Base-by-base conservation (phyloP, 1,284 basidiomycete genomes). In the Xerocomus minutiporus region DNA sequence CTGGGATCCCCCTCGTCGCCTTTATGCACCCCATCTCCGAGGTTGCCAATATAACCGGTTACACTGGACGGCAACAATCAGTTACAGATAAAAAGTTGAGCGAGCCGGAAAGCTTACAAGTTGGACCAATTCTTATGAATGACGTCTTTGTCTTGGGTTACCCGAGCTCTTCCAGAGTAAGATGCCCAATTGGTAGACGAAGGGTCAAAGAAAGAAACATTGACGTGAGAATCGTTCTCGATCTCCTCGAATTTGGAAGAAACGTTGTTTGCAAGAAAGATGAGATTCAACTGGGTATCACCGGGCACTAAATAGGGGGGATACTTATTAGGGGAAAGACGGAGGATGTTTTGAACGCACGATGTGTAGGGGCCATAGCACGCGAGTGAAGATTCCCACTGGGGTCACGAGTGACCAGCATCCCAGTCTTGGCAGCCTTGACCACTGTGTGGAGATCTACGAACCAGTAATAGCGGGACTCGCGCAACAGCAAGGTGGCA, bases 21-120 rank as follows among this genome's bases (percentile, higher is more conserved):
- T 57, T 84, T 90, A 70, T 93, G 91, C 15, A 88, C 73, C n/a
- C 89, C 91, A 61, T 96, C 93, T 45, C 85, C 84, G 56, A 94
- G 76, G 67, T 95, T 86, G 20, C 89, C 91, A 64, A 96, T 95
- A 81, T 91, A 96, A 0, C 86, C 88, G 11, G 83, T 72, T 41
- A 81, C 74, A 4, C 86, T 88, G 47, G 3, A 0, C 32, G 50
- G 20, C 2, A 25, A 45, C 7, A 26, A 28, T 57, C 43, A 56
- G 43, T 32, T 31, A 42, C 36, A 34, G 26, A 6, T 26, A 43
- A 26, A 12, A 11, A 8, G 26, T 35, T 4, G 6, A 28, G 6
- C 4, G 11, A 12, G 17, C 32, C n/a, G 12, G 13, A 29, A n/a
- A 41, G n/a, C 82, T 58, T 52, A 86, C 80, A 75, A 63, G 4